Base-by-base conservation (phyloP, 2,329 filamentous ascomycete species). In the Pestalotiopsis sp. region DNA sequence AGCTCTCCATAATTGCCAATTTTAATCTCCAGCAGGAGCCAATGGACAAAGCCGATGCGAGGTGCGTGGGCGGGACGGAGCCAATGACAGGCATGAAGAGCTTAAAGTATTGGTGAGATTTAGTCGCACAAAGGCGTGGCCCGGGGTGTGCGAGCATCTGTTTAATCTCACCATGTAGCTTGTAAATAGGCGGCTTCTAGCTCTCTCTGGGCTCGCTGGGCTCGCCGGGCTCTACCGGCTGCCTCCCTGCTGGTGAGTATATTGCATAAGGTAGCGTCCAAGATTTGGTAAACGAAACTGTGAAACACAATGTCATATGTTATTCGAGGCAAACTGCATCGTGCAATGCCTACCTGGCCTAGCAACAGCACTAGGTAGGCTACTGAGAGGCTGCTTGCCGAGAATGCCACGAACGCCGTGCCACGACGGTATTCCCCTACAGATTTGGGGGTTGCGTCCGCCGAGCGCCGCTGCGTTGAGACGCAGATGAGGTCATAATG, bases 61-160 rank as follows among this genome's bases (percentile, higher is more conserved):
- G n/a, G 23, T 17, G 62, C 62, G 62, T 49, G 62, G 41, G 17
- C 63, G n/a, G 27, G 25, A 45, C 17, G n/a, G 49, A 65, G 27
- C 41, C 63, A 65, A 65, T 65, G 63, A 36, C 63, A 65, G 63
- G 41, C 63, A 65, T 36, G 41, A 31, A 12, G 41, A 39, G 62
- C 49, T 49, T 64, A 60, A 60, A 52, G 45, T 27, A 27, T 14
- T 64, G 25, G 39, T 52, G 25, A 64, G 27, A 64, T 64, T 36
- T 64, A 49, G 62, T 64, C 36, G 20, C 39, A 64, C 62, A 38
- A 63, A 23, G 25, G 62, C 38, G 23, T 64, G 62, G 36, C 39
- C 62, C 62, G 39, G 62, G 62, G 39, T 45, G 38, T 64, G 20
- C 41, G 38, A 64, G 38, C 62, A 52, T 52, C 45, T n/a, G 62